Conservation (phyloP, 148 eudicot species). For the Rhododendron simsii region DNA sequence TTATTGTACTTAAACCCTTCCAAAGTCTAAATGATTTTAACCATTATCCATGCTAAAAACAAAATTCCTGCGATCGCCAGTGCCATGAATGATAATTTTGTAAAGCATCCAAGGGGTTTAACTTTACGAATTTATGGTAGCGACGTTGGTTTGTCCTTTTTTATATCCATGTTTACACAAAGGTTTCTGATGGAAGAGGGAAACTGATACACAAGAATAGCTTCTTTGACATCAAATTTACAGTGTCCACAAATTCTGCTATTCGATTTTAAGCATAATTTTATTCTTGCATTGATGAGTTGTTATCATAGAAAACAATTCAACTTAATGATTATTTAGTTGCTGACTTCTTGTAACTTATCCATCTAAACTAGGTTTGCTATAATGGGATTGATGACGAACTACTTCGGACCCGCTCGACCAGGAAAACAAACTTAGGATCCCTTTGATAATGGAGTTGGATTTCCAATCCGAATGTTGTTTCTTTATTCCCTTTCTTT, state of each 20-base stretch:
- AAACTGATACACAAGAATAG: background rate
- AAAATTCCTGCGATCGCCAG: background rate
- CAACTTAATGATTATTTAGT: background rate
- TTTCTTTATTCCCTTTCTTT: background rate
- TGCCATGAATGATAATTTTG: background rate
- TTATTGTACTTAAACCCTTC: background rate
- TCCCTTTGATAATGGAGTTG: background rate
- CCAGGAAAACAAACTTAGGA: slow-evolving; percentile 5
- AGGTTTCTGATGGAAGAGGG: background rate
- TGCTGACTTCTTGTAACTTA: background rate
- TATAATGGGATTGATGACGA: slow-evolving; percentile 55
- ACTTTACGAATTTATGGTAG: background rate
- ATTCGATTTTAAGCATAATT: background rate
- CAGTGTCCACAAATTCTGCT: background rate
- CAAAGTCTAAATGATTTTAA: background rate
- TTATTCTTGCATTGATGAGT: background rate
- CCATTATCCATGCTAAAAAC: background rate
- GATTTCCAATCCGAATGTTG: background rate
- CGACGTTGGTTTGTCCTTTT: background rate
- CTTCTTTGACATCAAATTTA: background rate
- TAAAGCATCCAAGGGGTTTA: background rate
- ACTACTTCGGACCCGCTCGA: slow-evolving; percentile 49
- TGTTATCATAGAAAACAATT: background rate
- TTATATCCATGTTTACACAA: background rate
- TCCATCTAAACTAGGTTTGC: slow-evolving; percentile 42